Conservation (phyloP, 768 basidiomycete species). For the Pleurotus sapidus region DNA sequence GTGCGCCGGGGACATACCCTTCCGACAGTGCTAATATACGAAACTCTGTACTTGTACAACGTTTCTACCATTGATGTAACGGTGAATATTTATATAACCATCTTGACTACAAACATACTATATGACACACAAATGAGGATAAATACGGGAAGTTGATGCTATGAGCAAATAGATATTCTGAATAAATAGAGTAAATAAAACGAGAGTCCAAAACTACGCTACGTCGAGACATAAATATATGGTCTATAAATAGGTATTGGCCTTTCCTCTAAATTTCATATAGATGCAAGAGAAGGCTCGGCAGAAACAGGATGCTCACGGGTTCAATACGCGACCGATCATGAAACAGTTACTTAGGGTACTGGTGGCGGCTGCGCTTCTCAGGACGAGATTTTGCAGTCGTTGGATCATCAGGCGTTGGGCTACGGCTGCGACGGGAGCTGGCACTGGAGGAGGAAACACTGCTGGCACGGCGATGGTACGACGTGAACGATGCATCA, state of each 20-base stretch:
- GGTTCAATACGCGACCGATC: not conserved
- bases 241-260: not conserved
- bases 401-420: constrained; percentile 29
- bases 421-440: constrained; percentile 37
- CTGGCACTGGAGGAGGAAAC: constrained; percentile 38
- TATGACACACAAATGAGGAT: no score
- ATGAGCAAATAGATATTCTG: not conserved
- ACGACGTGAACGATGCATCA: constrained; percentile 16
- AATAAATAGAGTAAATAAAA: not conserved
- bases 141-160: no score
- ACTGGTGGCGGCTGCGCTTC: constrained; percentile 27
- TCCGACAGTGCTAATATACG: not conserved
- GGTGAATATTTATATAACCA: no score
- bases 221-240: not conserved
- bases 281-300: not conserved
- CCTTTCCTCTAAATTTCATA: not conserved
- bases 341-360: constrained; percentile 12
- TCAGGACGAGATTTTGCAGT: constrained; percentile 20
- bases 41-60: not conserved
- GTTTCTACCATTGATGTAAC: no score
- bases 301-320: not conserved
- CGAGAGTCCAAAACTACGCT: not conserved
- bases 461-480: constrained; percentile 35
- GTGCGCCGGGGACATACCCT: not conserved
- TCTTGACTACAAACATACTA: no score